These are phyloP conservation scores for Kurtzmaniella quercitrusa DNA, from an alignment of 1,139 yeast species.

Conservation along the genomic window DNA sequence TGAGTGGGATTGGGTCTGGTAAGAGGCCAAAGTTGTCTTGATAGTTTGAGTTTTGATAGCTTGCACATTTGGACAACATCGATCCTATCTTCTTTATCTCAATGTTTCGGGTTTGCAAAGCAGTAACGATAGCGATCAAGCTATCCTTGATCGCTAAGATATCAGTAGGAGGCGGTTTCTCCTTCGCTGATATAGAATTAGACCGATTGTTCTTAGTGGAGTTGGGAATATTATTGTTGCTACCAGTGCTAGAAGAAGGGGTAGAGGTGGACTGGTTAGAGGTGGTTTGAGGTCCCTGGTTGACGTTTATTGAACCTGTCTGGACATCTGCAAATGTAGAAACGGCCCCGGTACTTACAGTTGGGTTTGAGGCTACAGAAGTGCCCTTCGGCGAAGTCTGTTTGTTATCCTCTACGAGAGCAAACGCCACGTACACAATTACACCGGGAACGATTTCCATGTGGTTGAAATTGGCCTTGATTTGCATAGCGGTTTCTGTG, in stretches of 20 bases:
- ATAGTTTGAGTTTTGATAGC: constrained; percentile 32
- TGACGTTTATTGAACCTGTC: neutral
- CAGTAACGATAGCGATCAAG: constrained; percentile 19
- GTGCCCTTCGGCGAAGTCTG: neutral
- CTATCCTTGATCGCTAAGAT: constrained; percentile 20
- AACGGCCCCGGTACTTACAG: constrained; percentile 8
- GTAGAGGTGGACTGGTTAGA: neutral
- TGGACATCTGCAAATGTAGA: constrained; percentile 8
- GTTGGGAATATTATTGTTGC: neutral
- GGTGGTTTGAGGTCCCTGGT: too few species aligned
- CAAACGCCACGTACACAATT: constrained; percentile 63
- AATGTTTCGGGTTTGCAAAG: constrained; percentile 14
- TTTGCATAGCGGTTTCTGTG: constrained; percentile 71
- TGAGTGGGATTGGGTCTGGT: constrained; percentile 57
- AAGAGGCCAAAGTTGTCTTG: constrained; percentile 59
- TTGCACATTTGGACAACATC: constrained; percentile 26
- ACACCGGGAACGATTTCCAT: constrained; percentile 77
- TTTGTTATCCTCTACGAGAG: constrained; percentile 42
- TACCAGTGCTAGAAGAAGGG: neutral
- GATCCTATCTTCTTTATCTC: constrained; percentile 32
- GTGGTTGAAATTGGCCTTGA: constrained; percentile 73
- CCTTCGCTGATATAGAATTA: neutral
- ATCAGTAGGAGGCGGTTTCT: constrained; percentile 21
- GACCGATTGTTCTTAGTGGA: neutral
- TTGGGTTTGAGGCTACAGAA: constrained; percentile 2